Evolutionary conservation across 169 alveolate genomes (phyloP).

Genomic region (Plasmodium fragile): DNA sequence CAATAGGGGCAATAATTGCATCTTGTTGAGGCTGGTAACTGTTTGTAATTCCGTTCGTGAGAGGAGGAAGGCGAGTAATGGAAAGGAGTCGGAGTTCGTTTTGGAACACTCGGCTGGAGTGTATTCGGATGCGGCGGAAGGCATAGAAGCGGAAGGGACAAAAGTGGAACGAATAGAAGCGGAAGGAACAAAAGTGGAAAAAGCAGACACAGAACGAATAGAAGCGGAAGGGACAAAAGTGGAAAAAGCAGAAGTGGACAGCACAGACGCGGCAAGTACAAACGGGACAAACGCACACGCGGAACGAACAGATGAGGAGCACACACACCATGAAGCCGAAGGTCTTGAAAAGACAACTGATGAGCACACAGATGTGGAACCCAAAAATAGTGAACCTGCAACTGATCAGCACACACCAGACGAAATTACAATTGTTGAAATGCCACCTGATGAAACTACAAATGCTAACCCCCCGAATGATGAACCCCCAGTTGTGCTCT

Average conservation of each 20-base stretch:
- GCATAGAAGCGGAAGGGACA: not conserved
- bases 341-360: not conserved
- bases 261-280: not conserved
- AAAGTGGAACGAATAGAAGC: not conserved
- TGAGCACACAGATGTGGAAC: not conserved
- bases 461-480: not conserved
- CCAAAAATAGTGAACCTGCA: not conserved
- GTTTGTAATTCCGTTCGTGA: slow-evolving; percentile 11
- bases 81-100: slow-evolving; percentile 6
- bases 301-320: not conserved
- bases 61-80: not conserved
- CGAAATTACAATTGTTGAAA: not conserved
- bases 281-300: too few species aligned
- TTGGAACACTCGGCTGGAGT: not conserved
- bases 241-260: too few species aligned
- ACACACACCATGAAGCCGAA: not conserved
- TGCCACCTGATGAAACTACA: not conserved
- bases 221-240: not conserved
- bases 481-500: not conserved
- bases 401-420: not conserved
- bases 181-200: not conserved
- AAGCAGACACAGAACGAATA: too few species aligned
- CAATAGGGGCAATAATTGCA: not conserved
- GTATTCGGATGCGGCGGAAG: slow-evolving; percentile 3
- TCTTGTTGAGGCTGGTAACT: slow-evolving; percentile 35